phyloP scores from a whole-genome alignment of 208 protist species.

The Angomonas desouzai region DNA sequence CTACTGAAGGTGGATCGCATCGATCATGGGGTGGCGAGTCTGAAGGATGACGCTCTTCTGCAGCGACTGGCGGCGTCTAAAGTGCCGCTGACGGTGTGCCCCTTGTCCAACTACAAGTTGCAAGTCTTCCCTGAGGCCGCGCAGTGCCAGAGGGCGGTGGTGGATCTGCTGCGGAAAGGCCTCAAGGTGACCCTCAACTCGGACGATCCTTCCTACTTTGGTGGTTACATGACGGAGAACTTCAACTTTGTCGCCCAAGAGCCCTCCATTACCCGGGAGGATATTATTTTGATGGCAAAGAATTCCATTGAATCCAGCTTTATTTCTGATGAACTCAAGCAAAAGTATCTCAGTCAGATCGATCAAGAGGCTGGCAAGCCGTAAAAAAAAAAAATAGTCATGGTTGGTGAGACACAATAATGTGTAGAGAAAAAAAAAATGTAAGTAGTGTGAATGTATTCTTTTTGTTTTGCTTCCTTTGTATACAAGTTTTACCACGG shows the following conservation, averaged over 20 bases:
- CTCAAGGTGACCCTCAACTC: constrained; percentile 53
- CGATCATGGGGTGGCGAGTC: constrained; percentile 40
- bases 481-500: too few relatives aligned
- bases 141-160: constrained; percentile 19
- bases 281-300: constrained; percentile 29
- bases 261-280: constrained; percentile 21
- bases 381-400: constrained; percentile 16
- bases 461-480: constrained; percentile 12
- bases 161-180: constrained; percentile 25
- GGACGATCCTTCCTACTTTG: constrained; percentile 60
- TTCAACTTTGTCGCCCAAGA: constrained; percentile 31
- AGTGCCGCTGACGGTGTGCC: constrained; percentile 51
- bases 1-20: constrained; percentile 40
- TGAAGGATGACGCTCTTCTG: constrained; percentile 24
- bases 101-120: constrained; percentile 46
- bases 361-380: constrained; percentile 22
- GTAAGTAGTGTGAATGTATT: background rate
- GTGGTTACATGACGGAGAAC: constrained; percentile 42
- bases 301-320: constrained; percentile 37
- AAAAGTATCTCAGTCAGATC: constrained; percentile 20
- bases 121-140: constrained; percentile 27
- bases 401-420: too few relatives aligned
- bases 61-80: constrained; percentile 16
- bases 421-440: background rate
- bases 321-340: constrained; percentile 28